Conservation (phyloP, 1,139 yeast genomes). For the Suhomyces bokatorum region DNA sequence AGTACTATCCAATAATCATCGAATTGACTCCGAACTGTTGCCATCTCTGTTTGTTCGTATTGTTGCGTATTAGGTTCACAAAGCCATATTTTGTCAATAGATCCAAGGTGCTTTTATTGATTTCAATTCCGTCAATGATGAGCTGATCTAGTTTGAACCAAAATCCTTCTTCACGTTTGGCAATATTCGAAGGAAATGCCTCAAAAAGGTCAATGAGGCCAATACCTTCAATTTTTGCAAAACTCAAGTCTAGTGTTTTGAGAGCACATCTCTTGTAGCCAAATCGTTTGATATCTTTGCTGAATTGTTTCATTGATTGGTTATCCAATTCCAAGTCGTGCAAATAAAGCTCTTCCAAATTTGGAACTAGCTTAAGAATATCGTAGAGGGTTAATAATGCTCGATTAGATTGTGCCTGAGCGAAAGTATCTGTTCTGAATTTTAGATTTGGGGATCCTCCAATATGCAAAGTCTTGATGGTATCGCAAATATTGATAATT, state of each 20-base stretch:
- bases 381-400: slow-evolving; percentile 23
- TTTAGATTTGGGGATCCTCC: slow-evolving; percentile 37
- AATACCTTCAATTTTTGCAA: slow-evolving; percentile 36
- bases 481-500: slow-evolving; percentile 20
- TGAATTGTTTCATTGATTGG: slow-evolving; percentile 33
- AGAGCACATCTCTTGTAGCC: slow-evolving; percentile 23
- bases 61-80: slow-evolving; percentile 26
- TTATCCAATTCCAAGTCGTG: slow-evolving; percentile 43
- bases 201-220: slow-evolving; percentile 39
- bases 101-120: slow-evolving; percentile 33
- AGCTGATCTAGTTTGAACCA: slow-evolving; percentile 24
- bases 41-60: slow-evolving; percentile 35
- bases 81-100: slow-evolving; percentile 22
- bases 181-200: slow-evolving; percentile 15
- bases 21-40: slow-evolving; percentile 39
- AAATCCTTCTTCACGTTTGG: slow-evolving; percentile 1
- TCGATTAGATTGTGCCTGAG: slow-evolving; percentile 11
- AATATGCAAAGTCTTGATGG: slow-evolving; percentile 24
- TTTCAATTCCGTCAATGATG: slow-evolving; percentile 37
- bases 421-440: slow-evolving; percentile 31
- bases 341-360: slow-evolving; percentile 26
- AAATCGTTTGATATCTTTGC: slow-evolving; percentile 24
- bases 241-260: slow-evolving; percentile 37
- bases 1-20: slow-evolving; percentile 22
- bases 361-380: slow-evolving; percentile 27